phyloP scores from a whole-genome alignment of 2,329 filamentous ascomycete species.

The Basipetospora chlamydospora region DNA sequence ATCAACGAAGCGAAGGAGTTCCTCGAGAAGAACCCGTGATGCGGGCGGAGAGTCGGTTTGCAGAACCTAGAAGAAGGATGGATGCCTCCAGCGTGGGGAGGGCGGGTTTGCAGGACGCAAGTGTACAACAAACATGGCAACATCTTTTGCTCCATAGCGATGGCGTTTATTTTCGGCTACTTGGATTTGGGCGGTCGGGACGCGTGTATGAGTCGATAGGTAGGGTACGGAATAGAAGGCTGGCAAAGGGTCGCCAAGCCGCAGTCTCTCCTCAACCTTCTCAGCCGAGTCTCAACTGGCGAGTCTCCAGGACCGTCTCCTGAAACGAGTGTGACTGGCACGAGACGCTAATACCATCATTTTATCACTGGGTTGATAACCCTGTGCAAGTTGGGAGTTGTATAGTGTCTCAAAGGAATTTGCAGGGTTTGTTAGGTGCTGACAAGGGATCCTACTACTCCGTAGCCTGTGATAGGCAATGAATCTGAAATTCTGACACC shows the following conservation, averaged over 20 bases:
- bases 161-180: slow-evolving; percentile 26
- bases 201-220: slow-evolving; percentile 2
- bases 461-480: no score
- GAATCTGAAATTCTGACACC: no score
- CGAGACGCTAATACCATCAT: no score
- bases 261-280: slow-evolving; percentile 3
- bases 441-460: no score
- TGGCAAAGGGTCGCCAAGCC: not conserved
- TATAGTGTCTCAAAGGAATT: no score
- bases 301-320: not conserved
- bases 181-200: not conserved
- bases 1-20: slow-evolving; percentile 98
- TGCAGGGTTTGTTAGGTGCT: no score
- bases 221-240: slow-evolving; percentile 2
- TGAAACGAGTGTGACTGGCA: not conserved
- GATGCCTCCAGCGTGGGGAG: no score
- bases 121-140: slow-evolving; percentile 21
- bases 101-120: slow-evolving; percentile 8
- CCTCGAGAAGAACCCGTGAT: slow-evolving; percentile 55
- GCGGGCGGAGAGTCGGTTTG: no score
- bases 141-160: slow-evolving; percentile 27
- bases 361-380: no score
- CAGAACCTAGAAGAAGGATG: no score
- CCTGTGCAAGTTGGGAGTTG: no score
- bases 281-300: not conserved